phyloP scores from a whole-genome alignment of 306 rosid genomes.

The Rosa persica region DNA sequence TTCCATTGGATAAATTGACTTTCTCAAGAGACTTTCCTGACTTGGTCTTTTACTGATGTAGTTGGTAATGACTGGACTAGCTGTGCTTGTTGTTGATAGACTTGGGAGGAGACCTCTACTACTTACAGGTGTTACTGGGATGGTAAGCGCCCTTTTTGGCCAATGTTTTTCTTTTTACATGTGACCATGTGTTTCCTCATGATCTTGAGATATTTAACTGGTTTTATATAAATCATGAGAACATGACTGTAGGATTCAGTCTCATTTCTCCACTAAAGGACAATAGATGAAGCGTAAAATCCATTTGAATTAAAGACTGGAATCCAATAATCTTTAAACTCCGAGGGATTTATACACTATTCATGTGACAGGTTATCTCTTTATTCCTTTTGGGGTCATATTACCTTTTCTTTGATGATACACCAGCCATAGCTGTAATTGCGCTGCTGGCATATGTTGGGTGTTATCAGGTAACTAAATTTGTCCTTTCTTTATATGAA shows the following conservation, averaged over 20 bases:
- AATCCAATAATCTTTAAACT: neutral
- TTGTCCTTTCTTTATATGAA: slow-evolving; percentile 16
- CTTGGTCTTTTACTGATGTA: slow-evolving; percentile 29
- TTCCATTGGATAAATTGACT: neutral
- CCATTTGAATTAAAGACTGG: neutral
- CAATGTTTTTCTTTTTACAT: neutral
- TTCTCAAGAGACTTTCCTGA: neutral
- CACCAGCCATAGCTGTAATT: slow-evolving; percentile 64
- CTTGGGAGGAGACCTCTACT: slow-evolving; percentile 96
- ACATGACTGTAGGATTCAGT: neutral
- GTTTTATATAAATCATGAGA: neutral
- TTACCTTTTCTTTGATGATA: slow-evolving; percentile 67
- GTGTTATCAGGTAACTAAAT: slow-evolving; percentile 76
- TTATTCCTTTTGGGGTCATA: slow-evolving; percentile 86
- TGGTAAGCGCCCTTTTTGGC: slow-evolving; percentile 50
- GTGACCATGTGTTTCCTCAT: neutral
- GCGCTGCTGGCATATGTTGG: slow-evolving; percentile 88
- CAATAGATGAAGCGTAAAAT: neutral
- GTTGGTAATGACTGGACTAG: slow-evolving; percentile 91
- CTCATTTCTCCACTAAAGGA: neutral
- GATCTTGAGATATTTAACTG: slow-evolving; percentile 6
- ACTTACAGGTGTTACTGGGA: slow-evolving; percentile 90
- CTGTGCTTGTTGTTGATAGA: slow-evolving; percentile 79
- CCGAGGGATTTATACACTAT: neutral
- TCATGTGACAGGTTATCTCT: slow-evolving; percentile 68